Evolutionary conservation across 306 rosid species (phyloP), one percentile per base, ranked within the genome.

Genomic region (Senna siamea): DNA sequence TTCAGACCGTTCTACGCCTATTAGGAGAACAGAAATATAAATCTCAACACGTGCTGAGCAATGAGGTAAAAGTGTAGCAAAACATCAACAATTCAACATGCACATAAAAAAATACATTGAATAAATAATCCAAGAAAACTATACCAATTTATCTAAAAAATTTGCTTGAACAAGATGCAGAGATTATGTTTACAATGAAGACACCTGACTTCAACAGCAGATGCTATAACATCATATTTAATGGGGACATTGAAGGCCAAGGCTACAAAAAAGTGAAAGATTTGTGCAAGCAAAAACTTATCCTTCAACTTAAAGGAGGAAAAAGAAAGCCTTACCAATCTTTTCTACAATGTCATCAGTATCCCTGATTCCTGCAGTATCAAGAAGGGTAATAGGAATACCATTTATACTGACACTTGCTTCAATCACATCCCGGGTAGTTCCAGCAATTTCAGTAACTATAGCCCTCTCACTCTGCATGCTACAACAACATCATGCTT

Each of bases 391-490:
- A 50, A 94, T 82, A 67, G 98, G 97, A 70, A 94, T 89, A 44
- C 98, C 98, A 57, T 74, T 60, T 78, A 94, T 78, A 30, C 83
- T 85, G 44, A 94, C 84, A 81, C 88, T 84, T 40, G 96, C 98
- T 86, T 94, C 98, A 77, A 94, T 83, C 74, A 94, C 97, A 78
- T 91, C 98, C 47, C 98, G 89, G 73, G 98, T 94, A 57, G 98
- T 94, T 76, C 98, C 98, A 81, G 98, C 96, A 87, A 94, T 77
- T 84, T 91, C 92, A 55, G 98, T 94, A 82, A 94, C 98, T 82
- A 94, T 94, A 38, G 98, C 98, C 79, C 97, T 94, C 80, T 94
- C 97, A 85, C 96, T 91, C 98, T 94, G 98, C 89, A 85, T 84
- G 87, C 98, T 91, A 94, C 87, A 79, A 78, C 84, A 79, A 82